These are phyloP conservation scores for Phytophthora megakarya DNA, from an alignment of 352 stramenopile species.

Conservation along the genomic window DNA sequence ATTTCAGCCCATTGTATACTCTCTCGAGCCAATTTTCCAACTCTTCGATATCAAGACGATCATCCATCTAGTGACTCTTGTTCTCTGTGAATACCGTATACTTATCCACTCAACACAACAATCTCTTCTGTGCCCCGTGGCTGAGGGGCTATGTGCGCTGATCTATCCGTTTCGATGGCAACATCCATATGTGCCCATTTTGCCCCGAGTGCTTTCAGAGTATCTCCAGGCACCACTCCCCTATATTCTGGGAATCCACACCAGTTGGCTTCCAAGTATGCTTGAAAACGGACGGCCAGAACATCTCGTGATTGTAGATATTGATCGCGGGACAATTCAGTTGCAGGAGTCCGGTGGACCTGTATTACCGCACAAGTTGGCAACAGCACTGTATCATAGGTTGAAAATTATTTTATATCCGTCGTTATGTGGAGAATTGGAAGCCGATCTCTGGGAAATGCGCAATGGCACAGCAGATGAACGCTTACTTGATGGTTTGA, in stretches of 20 bases:
- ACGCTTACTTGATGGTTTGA: conserved; percentile 1
- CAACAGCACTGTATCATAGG: conserved; percentile 49
- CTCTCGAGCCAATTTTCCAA: conserved; percentile 68
- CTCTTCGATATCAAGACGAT: conserved; percentile 78
- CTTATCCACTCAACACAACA: conserved; percentile 81
- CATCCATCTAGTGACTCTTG: conserved; percentile 65
- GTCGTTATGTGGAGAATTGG: conserved; percentile 33
- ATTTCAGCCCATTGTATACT: conserved; percentile 75
- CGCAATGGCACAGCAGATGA: conserved; percentile 13
- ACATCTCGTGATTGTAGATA: conserved; percentile 82
- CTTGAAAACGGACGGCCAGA: conserved; percentile 76
- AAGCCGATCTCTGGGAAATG: conserved; percentile 4
- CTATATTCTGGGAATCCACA: conserved; percentile 84
- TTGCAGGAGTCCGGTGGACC: conserved; percentile 56
- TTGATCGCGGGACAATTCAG: conserved; percentile 73
- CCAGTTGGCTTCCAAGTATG: conserved; percentile 64
- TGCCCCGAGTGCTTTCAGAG: conserved; percentile 80
- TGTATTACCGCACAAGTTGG: conserved; percentile 59
- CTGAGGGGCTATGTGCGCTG: conserved; percentile 75
- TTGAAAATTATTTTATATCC: conserved; percentile 62
- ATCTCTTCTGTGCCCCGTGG: conserved; percentile 73
- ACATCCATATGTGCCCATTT: conserved; percentile 83
- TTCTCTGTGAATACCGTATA: conserved; percentile 81
- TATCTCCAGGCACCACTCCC: conserved; percentile 84
- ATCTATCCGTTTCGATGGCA: conserved; percentile 89